phyloP scores from a whole-genome alignment of 768 basidiomycete species.

The Clitopilus hobsonii region DNA sequence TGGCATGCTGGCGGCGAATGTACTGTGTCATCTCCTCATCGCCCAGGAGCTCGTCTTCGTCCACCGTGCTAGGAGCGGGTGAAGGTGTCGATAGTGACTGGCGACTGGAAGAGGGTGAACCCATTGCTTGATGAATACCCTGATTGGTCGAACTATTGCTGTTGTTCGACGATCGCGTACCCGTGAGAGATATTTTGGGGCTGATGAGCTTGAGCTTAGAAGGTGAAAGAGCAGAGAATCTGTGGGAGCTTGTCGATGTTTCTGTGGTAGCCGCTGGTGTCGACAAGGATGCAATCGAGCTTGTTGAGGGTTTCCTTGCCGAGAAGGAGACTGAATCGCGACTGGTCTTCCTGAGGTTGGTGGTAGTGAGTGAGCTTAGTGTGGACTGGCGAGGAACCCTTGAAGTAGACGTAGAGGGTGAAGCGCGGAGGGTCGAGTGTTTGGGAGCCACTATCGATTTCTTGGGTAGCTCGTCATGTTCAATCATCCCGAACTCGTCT shows the following conservation, averaged over 20 bases:
- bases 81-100: conserved; percentile 83
- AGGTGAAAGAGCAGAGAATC: conserved; percentile 81
- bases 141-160: conserved; percentile 35
- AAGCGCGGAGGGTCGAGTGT: conserved; percentile 58
- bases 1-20: conserved; percentile 84
- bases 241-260: conserved; percentile 37
- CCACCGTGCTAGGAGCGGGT: conserved; percentile 69
- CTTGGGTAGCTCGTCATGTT: conserved; percentile 38
- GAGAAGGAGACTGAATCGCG: conserved; percentile 79
- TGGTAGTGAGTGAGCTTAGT: conserved; percentile 35
- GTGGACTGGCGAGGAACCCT: conserved; percentile 65
- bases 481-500: conserved; percentile 82
- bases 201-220: conserved; percentile 80
- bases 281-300: conserved; percentile 68
- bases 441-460: conserved; percentile 19
- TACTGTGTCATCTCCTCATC: conserved; percentile 98
- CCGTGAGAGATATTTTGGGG: conserved; percentile 68
- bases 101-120: conserved; percentile 65
- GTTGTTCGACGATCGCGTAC: conserved; percentile 50
- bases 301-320: conserved; percentile 78
- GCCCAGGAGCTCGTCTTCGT: conserved; percentile 83
- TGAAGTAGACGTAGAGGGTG: conserved; percentile 57
- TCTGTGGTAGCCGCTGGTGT: conserved; percentile 44
- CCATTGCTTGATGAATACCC: conserved; percentile 46
- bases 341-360: conserved; percentile 58